Base-by-base conservation (phyloP, 2,329 filamentous ascomycete species). In the Cladophialophora bantiana region DNA sequence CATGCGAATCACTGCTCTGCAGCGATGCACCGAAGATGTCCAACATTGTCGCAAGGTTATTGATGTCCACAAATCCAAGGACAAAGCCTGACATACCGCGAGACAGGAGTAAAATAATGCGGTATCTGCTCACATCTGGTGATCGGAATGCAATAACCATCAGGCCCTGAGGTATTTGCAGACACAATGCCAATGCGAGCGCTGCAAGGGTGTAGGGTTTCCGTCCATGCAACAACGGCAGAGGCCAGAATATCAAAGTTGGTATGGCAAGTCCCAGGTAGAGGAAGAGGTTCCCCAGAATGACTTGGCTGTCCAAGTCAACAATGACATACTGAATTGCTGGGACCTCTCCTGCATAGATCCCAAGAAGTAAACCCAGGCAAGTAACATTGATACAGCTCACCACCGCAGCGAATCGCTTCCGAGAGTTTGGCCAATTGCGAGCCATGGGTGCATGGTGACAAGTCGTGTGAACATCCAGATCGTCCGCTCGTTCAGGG, bases 341-440 rank as follows among this genome's bases (percentile, higher is more conserved):
- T n/a, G 91, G 90, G 0, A 93, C 90, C 71, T 93, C 85, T 2
- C 91, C 91, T 62, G 90, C 89, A 75, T 93, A 94, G 26, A 93
- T 90, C 0, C 91, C 91, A 65, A 92, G 81, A 26, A 93, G 81
- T 32, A 91, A 80, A 0, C 91, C 91, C 54, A 93, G 83, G 62
- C 92, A 80, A 13, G 89, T 87, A 5, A 90, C 92, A 72, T 90
- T 92, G 70, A 90, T 80, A 74, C 91, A 94, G 9, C 90, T 88
- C 65, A 92, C 86, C 3, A 83, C 78, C 3, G 91, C 91, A 31
- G 88, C 85, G 67, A 90, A 86, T 66, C 89, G 81, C 77, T 94
- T 94, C 70, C 89, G 86, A 20, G 79, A 75, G 7, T 83, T 82
- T 12, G 86, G 87, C 91, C 86, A 94, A 72, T 93, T 89, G 74